Base-by-base conservation (phyloP, 495 filamentous ascomycete species). In the Lophiostoma macrostomum region DNA sequence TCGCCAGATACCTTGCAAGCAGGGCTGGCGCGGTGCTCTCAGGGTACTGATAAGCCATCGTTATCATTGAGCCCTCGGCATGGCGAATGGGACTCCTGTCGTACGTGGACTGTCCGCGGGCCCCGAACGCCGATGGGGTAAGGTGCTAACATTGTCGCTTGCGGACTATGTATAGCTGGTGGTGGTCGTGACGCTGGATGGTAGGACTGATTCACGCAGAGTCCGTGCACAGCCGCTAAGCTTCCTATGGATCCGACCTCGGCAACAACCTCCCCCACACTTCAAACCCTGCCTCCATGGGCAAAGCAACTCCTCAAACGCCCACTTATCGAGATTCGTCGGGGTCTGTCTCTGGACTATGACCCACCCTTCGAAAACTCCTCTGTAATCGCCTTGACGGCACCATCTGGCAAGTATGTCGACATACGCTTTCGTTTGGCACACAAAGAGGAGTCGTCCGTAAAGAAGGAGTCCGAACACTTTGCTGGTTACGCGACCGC, bases 341-440 rank as follows among this genome's bases (percentile, higher is more conserved):
- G 39, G 10, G 39, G 39, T 22, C 22, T 43, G 11, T 43, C 39
- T 27, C 22, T 43, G 5, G 22, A 43, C 20, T 43, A 43, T 16
- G 39, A 43, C 19, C 5, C 14, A 7, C 39, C 39, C 12, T 43
- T 43, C 39, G 39, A 43, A 43, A 18, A 43, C 39, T 43, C 8
- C 39, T 43, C 39, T 10, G 39, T 27, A 16, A 22, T 43, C 39
- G 39, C 22, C 12, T 25, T 43, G 39, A 43, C 39, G 10, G 39
- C 39, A 5, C 39, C 39, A 20, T 43, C 39, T 27, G 39, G 39
- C 39, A 43, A 18, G 27, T 23, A 43, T 43, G 39, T 43, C 22
- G 39, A 43, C 39, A 22, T 43, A 5, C 39, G 39, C 39, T 43
- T 43, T 27, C 39, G 39, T 10, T 18, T 43, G 8, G 22, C 39